Conservation (phyloP, 192 early-diverging fungal species). For the Rhizoclosmatium globosum region DNA sequence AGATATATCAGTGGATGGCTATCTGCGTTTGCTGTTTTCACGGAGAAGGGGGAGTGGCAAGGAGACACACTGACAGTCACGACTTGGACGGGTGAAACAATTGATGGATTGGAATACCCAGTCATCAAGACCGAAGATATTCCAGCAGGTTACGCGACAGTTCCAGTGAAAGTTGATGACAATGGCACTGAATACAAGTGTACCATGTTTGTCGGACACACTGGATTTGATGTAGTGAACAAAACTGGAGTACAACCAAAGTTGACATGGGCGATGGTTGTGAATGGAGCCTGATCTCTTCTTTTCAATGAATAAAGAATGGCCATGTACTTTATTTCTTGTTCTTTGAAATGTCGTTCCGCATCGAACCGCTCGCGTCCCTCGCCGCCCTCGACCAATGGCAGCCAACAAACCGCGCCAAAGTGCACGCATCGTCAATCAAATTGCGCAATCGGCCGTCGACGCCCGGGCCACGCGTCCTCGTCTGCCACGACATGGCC, state of each 20-base stretch:
- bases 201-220: slow-evolving; percentile 25
- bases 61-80: slow-evolving; percentile 14
- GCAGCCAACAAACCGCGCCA: slow-evolving; percentile 48
- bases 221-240: slow-evolving; percentile 7
- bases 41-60: slow-evolving; percentile 15
- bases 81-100: background rate
- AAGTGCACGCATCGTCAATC: slow-evolving; percentile 48
- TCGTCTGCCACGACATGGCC: slow-evolving; percentile 73
- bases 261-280: slow-evolving; percentile 18
- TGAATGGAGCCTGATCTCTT: slow-evolving; percentile 1
- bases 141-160: slow-evolving; percentile 22
- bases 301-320: too few species aligned
- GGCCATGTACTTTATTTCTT: too few species aligned
- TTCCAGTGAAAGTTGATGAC: slow-evolving; percentile 11
- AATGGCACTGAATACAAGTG: slow-evolving; percentile 16
- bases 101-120: slow-evolving; percentile 10
- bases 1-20: slow-evolving; percentile 26
- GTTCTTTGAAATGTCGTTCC: too few species aligned
- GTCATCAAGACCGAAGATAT: background rate
- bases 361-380: slow-evolving; percentile 14
- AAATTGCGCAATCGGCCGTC: slow-evolving; percentile 16
- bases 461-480: slow-evolving; percentile 16
- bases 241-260: background rate
- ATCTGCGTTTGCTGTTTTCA: slow-evolving; percentile 22
- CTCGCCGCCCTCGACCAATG: slow-evolving; percentile 51